Evolutionary conservation across 202 grass and related monocot species (phyloP).

Genomic region (Zoysia matrella): DNA sequence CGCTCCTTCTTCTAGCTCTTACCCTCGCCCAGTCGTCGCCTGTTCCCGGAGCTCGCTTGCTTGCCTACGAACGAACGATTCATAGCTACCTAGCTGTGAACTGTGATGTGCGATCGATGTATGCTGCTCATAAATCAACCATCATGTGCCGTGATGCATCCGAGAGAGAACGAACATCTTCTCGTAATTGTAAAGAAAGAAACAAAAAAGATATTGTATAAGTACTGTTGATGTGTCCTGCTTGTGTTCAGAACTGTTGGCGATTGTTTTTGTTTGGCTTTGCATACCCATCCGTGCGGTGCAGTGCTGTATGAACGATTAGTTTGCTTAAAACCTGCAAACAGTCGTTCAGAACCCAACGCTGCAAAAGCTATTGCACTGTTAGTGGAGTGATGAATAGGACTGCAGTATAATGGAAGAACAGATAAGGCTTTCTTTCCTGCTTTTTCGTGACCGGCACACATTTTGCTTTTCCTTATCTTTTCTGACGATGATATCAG

Average conservation of each 20-base stretch:
- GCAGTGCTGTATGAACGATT: conserved; percentile 14
- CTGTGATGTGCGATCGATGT: conserved; percentile 13
- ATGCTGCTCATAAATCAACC: not conserved
- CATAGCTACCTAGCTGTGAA: not conserved
- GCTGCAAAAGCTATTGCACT: not conserved
- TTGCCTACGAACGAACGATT: not conserved
- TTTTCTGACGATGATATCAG: not conserved
- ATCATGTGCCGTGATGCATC: conserved; percentile 16
- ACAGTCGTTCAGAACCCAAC: conserved; percentile 7
- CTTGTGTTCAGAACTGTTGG: not conserved
- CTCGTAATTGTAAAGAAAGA: not conserved
- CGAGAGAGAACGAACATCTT: conserved; percentile 18
- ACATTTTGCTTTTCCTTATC: not conserved
- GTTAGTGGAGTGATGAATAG: not conserved
- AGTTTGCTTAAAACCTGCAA: conserved; percentile 39
- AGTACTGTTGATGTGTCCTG: not conserved
- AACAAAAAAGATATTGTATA: conserved; percentile 3
- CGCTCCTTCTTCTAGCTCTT: conserved; percentile 59
- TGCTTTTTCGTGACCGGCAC: not conserved
- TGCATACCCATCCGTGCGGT: conserved; percentile 11
- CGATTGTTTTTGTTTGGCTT: conserved; percentile 33
- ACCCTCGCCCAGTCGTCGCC: too few relatives aligned
- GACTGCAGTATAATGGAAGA: not conserved
- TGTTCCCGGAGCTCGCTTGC: too few relatives aligned
- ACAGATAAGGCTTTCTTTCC: not conserved